Percentiles rank a stretch among this genome's conserved stretches.
Evolutionary conservation across 2,329 filamentous ascomycete genomes (phyloP).

Genomic region (Cryphonectria nitschkei): DNA sequence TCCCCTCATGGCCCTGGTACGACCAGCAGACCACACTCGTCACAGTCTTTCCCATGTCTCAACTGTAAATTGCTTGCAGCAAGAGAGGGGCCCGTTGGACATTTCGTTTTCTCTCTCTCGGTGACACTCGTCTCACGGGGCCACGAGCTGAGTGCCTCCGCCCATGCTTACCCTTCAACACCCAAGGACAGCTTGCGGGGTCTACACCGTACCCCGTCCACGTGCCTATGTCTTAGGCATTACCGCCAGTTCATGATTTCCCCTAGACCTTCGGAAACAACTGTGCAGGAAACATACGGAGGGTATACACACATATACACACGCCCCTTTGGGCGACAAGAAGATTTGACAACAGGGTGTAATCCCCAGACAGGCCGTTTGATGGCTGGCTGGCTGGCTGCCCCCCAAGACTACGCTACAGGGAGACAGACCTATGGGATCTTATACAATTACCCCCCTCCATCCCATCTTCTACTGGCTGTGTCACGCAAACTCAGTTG

Average conservation of each 20-base stretch:
- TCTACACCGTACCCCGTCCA: background rate
- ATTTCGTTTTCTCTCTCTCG: slow-evolving; percentile 12
- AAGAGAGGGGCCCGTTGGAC: slow-evolving; percentile 1
- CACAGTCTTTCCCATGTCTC: slow-evolving; percentile 11
- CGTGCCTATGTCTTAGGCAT: background rate
- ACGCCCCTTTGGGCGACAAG: background rate
- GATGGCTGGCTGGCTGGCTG: background rate
- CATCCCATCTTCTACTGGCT: background rate
- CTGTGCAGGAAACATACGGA: background rate
- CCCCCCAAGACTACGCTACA: background rate
- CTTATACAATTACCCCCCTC: background rate
- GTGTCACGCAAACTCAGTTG: slow-evolving; percentile 1
- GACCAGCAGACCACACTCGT: background rate
- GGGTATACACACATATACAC: background rate
- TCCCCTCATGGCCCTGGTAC: slow-evolving; percentile 9
- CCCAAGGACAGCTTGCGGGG: slow-evolving; percentile 18
- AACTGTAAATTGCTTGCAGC: slow-evolving; percentile 29
- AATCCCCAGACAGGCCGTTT: background rate
- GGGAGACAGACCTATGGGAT: background rate
- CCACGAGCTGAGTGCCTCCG: slow-evolving; percentile 23
- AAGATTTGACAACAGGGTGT: background rate
- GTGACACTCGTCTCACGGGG: slow-evolving; percentile 23
- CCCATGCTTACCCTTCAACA: slow-evolving; percentile 22
- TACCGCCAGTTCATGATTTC: slow-evolving; percentile 10
- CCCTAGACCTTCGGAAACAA: slow-evolving; percentile 14